A percentile compares a stretch with the other conserved stretches of the same genome.
Conservation (phyloP, 2,329 filamentous ascomycete genomes). For the Ceratocystis smalleyi region DNA sequence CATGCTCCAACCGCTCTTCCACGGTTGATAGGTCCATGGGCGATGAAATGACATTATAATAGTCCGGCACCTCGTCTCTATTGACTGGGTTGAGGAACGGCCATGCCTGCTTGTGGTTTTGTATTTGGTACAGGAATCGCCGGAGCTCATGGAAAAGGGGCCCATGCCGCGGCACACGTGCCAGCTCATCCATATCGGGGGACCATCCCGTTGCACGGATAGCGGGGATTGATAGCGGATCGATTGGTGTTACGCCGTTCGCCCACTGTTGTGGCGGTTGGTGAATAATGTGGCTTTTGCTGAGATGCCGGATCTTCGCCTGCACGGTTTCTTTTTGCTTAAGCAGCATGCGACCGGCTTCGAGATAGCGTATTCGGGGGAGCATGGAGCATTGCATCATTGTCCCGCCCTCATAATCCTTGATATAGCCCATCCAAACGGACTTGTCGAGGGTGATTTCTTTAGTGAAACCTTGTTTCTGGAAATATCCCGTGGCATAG, state of each 20-base stretch:
- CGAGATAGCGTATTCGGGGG: conserved; percentile 83
- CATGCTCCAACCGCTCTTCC: conserved; percentile 87
- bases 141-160: conserved; percentile 92
- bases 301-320: conserved; percentile 86
- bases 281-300: conserved; percentile 76
- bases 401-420: conserved; percentile 96
- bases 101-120: conserved; percentile 88
- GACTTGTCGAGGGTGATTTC: conserved; percentile 84
- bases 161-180: conserved; percentile 84
- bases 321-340: conserved; percentile 95
- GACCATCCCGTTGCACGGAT: conserved; percentile 92
- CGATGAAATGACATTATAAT: conserved; percentile 95
- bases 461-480: conserved; percentile 98
- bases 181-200: conserved; percentile 92
- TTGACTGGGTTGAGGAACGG: conserved; percentile 90
- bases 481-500: conserved; percentile 97
- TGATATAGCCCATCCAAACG: conserved; percentile 99
- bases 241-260: conserved; percentile 57
- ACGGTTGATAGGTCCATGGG: conserved; percentile 95
- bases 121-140: conserved; percentile 83
- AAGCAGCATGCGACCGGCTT: conserved; percentile 79
- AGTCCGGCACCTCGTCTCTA: conserved; percentile 91
- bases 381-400: conserved; percentile 99
- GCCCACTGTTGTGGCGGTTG: conserved; percentile 74
- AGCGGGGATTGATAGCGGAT: conserved; percentile 72